phyloP scores from a whole-genome alignment of 75 land plant genomes.

The Selaginella tamariscina region DNA sequence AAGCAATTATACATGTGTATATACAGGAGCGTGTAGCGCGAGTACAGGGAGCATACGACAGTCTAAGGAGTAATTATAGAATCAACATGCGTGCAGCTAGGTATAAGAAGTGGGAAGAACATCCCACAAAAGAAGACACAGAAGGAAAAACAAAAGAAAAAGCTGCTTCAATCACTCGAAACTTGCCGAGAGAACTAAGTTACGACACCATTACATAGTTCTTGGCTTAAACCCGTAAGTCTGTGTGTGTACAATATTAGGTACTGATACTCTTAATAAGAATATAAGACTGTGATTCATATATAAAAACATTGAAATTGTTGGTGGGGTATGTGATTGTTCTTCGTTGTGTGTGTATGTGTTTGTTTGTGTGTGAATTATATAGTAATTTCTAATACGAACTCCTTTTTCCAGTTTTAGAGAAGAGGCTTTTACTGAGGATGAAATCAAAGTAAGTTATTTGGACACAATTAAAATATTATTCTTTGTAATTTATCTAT shows the following conservation, averaged over 20 bases:
- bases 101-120: background rate
- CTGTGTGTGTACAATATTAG: background rate
- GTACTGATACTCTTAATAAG: too few relatives aligned
- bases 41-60: background rate
- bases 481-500: background rate
- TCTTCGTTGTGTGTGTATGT: too few relatives aligned
- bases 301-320: too few relatives aligned
- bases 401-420: background rate
- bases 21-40: background rate
- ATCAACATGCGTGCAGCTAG: background rate
- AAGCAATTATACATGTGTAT: background rate
- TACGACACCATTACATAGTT: background rate
- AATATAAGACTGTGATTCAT: too few relatives aligned
- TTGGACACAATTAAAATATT: background rate
- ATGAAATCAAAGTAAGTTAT: background rate
- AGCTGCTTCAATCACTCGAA: background rate
- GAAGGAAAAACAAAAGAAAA: background rate
- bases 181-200: background rate
- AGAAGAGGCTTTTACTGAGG: background rate
- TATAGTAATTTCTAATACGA: too few relatives aligned
- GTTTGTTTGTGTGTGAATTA: too few relatives aligned
- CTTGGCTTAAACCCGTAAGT: background rate
- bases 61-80: background rate
- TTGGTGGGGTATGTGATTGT: too few relatives aligned
- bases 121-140: background rate